phyloP scores from a whole-genome alignment of 2,329 filamentous ascomycete genomes.

The Exophiala phaeomuriformis region DNA sequence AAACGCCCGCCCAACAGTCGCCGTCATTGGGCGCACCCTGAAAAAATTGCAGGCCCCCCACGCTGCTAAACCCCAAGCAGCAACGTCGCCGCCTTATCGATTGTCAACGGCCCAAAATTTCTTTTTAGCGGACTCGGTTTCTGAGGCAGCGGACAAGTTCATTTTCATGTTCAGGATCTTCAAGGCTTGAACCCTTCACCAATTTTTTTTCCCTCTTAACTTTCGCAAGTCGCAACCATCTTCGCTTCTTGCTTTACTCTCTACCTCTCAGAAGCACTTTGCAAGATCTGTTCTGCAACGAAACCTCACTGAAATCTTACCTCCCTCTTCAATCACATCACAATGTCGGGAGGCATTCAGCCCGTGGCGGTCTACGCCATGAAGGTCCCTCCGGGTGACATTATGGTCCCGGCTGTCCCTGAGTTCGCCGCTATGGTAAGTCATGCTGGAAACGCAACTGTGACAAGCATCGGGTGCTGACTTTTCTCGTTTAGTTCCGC shows the following conservation, averaged over 20 bases:
- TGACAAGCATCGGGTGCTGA: neutral
- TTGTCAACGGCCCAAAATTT: neutral
- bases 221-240: too few relatives aligned
- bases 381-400: constrained; percentile 76
- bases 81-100: neutral
- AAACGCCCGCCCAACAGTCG: neutral
- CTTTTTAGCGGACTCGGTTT: constrained; percentile 5
- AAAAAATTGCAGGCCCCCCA: neutral
- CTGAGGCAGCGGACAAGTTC: constrained; percentile 7
- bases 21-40: neutral
- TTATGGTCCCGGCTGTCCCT: constrained; percentile 69
- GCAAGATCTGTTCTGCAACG: neutral
- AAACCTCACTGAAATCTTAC: neutral
- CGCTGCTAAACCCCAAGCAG: neutral
- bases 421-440: constrained; percentile 76
- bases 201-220: constrained; percentile 3
- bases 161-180: neutral
- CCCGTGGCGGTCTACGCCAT: constrained; percentile 85
- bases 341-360: constrained; percentile 41
- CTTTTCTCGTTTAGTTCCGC: constrained; percentile 59
- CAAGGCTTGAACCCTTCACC: neutral
- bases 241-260: too few relatives aligned
- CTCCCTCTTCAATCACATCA: neutral
- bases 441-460: neutral
- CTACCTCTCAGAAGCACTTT: too few relatives aligned